phyloP scores from a whole-genome alignment of 2,329 filamentous ascomycete species.

The Aschersonia sp. region DNA sequence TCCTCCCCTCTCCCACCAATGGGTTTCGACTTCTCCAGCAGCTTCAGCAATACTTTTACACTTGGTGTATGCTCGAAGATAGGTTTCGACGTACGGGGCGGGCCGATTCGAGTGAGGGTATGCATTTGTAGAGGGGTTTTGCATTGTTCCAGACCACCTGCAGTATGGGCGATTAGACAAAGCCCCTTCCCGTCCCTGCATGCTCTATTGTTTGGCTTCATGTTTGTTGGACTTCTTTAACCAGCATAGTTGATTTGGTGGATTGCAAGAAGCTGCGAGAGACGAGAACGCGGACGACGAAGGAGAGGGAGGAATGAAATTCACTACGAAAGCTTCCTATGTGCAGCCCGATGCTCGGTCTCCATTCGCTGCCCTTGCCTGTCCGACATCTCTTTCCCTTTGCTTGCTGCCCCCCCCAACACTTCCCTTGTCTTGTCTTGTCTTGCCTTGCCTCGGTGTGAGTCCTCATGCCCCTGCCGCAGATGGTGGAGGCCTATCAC shows the following conservation, averaged over 20 bases:
- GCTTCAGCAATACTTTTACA: neutral
- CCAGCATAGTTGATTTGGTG: neutral
- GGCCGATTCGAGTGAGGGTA: neutral
- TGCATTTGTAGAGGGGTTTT: neutral
- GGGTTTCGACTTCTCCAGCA: neutral
- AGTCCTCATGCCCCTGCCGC: no score
- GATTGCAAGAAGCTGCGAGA: neutral
- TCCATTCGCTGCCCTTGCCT: no score
- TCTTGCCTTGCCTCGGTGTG: no score
- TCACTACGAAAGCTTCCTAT: no score
- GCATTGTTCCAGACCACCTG: neutral
- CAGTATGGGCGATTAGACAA: constrained; percentile 1
- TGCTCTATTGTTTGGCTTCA: neutral
- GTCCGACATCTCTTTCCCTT: no score
- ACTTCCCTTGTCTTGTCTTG: no score
- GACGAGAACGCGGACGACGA: no score
- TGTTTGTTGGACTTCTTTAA: neutral
- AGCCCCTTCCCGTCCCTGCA: neutral
- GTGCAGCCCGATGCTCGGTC: no score
- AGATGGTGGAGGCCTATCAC: no score
- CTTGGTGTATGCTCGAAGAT: neutral
- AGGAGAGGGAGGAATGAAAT: no score
- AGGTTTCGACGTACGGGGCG: neutral
- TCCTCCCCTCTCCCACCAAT: neutral
- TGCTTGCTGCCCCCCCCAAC: no score